These are phyloP conservation scores for Craterostigma plantagineum DNA, from an alignment of 257 asterid species.

Conservation along the genomic window DNA sequence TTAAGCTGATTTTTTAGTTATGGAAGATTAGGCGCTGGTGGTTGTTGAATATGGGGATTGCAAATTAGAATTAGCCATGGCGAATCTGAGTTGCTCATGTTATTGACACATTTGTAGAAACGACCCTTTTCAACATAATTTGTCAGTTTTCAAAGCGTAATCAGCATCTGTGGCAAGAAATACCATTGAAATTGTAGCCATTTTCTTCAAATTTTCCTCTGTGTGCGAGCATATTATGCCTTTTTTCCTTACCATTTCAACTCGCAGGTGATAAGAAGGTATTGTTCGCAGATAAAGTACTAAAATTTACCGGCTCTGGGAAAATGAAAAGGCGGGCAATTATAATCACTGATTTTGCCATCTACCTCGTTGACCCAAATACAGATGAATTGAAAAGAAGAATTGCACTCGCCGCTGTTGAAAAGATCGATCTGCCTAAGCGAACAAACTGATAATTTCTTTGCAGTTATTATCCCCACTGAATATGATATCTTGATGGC, in stretches of 20 bases:
- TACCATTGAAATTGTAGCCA: neutral
- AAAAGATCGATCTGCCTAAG: conserved; percentile 73
- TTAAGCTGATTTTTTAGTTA: too few relatives aligned
- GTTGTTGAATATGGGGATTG: too few relatives aligned
- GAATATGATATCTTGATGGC: conserved; percentile 89
- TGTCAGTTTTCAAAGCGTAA: too few relatives aligned
- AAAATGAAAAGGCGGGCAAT: conserved; percentile 68
- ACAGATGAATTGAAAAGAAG: conserved; percentile 67
- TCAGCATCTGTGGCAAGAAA: too few relatives aligned
- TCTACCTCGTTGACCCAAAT: conserved; percentile 68
- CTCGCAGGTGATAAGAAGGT: conserved; percentile 66
- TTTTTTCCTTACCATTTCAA: conserved; percentile 3
- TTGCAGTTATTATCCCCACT: conserved; percentile 69
- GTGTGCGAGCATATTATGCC: neutral
- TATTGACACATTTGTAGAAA: too few relatives aligned
- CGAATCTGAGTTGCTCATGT: too few relatives aligned
- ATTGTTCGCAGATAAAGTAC: conserved; percentile 74
- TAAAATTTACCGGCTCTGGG: conserved; percentile 82
- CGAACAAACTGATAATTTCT: conserved; percentile 66
- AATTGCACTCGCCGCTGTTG: conserved; percentile 92
- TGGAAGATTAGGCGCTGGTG: too few relatives aligned
- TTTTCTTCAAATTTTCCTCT: conserved; percentile 3
- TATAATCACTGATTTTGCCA: conserved; percentile 72
- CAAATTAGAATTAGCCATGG: too few relatives aligned
- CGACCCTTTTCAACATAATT: too few relatives aligned